Conservation (phyloP, 805 yeast species). For the Wickerhamomyces canadensis region DNA sequence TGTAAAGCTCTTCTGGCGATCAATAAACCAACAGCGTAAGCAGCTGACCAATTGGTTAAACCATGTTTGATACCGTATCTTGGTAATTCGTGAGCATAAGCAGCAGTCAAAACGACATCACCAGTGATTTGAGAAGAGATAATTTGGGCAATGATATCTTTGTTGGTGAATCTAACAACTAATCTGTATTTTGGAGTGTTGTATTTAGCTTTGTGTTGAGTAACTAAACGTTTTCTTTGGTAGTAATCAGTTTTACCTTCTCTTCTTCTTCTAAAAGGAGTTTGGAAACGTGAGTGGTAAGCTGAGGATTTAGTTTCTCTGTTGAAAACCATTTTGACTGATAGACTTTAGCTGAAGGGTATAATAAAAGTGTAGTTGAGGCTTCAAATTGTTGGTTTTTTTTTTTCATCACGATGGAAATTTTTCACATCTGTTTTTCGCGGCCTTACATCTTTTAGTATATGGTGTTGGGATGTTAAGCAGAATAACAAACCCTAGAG, state of each 20-base stretch:
- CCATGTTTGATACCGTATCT: constrained; percentile 96
- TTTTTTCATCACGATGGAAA: constrained; percentile 1
- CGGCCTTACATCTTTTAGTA: neutral
- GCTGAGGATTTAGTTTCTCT: constrained; percentile 75
- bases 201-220: constrained; percentile 99
- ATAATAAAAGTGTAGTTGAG: neutral
- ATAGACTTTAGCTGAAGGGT: neutral
- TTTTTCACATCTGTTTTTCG: constrained; percentile 4
- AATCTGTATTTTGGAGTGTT: constrained; percentile 99
- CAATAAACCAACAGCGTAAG: constrained; percentile 97
- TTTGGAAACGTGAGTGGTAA: constrained; percentile 99
- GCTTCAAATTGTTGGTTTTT: neutral
- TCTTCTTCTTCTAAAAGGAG: constrained; percentile 99
- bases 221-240: constrained; percentile 98
- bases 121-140: constrained; percentile 96
- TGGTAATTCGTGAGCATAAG: constrained; percentile 99
- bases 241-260: constrained; percentile 99
- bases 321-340: constrained; percentile 66
- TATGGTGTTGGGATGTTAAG: constrained; percentile 4
- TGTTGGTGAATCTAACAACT: constrained; percentile 99
- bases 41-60: constrained; percentile 99
- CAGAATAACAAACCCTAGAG: too few relatives aligned
- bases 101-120: constrained; percentile 93
- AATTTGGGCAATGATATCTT: constrained; percentile 97
- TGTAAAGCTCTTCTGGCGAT: constrained; percentile 98